Conservation (phyloP, 2,329 filamentous ascomycete species). For the Xylaria sp. region DNA sequence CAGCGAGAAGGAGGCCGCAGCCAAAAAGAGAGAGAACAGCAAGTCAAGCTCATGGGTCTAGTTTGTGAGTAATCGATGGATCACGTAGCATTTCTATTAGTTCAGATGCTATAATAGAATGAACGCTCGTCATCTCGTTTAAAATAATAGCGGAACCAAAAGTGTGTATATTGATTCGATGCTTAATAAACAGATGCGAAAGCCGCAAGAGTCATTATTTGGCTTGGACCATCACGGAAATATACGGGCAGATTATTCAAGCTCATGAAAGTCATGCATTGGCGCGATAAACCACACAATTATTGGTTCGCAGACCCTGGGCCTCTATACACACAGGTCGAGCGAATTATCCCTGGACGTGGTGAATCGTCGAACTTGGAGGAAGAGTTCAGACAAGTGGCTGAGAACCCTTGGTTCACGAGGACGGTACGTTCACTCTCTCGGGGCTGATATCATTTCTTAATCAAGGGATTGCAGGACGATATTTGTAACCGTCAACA, state of each 20-base stretch:
- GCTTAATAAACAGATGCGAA: background rate
- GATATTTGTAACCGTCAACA: background rate
- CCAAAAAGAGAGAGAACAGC: background rate
- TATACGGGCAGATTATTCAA: background rate
- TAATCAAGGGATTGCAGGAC: background rate
- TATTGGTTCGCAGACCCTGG: background rate
- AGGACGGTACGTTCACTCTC: background rate
- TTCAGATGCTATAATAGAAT: background rate
- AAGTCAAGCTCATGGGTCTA: background rate
- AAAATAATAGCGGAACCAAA: too few relatives aligned
- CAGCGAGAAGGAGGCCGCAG: background rate
- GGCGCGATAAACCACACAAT: background rate
- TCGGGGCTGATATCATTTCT: background rate
- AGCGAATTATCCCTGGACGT: background rate
- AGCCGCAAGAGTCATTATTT: background rate
- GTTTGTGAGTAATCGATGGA: background rate
- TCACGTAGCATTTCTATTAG: background rate
- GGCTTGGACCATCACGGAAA: background rate
- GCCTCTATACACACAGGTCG: background rate
- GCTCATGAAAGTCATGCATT: constrained; percentile 1
- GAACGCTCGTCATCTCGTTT: background rate
- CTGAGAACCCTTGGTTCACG: background rate
- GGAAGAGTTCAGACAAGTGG: background rate
- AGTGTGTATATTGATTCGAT: too few relatives aligned
- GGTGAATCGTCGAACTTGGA: background rate